Evolutionary conservation across 208 protist species (phyloP).

Genomic region (Porcisia deanei): DNA sequence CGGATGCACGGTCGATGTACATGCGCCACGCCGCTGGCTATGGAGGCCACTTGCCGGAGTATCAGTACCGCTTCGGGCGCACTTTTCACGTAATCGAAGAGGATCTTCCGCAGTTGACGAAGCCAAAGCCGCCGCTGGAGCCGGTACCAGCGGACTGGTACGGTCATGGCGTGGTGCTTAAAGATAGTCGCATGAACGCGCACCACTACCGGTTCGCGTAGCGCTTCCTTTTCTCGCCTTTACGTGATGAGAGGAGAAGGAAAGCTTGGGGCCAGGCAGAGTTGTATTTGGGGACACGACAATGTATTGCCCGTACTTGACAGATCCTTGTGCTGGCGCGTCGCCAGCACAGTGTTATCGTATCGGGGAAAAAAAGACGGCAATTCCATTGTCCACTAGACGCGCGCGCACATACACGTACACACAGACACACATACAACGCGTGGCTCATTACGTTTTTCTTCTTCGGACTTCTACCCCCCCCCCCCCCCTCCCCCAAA

Average conservation of each 20-base stretch:
- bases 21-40: slow-evolving; percentile 73
- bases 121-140: slow-evolving; percentile 47
- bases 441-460: neutral
- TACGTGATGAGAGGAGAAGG: neutral
- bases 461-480: neutral
- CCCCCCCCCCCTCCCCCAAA: neutral
- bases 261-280: neutral
- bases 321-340: neutral
- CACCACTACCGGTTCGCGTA: slow-evolving; percentile 81
- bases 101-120: slow-evolving; percentile 71
- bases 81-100: slow-evolving; percentile 91
- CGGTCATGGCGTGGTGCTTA: slow-evolving; percentile 53
- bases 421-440: too few relatives aligned
- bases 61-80: slow-evolving; percentile 75
- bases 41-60: slow-evolving; percentile 79
- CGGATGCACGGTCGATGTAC: slow-evolving; percentile 56
- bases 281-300: neutral
- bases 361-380: neutral
- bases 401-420: neutral
- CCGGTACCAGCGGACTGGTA: slow-evolving; percentile 50
- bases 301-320: neutral
- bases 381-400: neutral
- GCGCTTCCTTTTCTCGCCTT: slow-evolving; percentile 2
- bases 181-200: slow-evolving; percentile 59
- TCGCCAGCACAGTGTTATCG: neutral